phyloP scores from a whole-genome alignment of 805 yeast genomes.

The Pichia scutulata region DNA sequence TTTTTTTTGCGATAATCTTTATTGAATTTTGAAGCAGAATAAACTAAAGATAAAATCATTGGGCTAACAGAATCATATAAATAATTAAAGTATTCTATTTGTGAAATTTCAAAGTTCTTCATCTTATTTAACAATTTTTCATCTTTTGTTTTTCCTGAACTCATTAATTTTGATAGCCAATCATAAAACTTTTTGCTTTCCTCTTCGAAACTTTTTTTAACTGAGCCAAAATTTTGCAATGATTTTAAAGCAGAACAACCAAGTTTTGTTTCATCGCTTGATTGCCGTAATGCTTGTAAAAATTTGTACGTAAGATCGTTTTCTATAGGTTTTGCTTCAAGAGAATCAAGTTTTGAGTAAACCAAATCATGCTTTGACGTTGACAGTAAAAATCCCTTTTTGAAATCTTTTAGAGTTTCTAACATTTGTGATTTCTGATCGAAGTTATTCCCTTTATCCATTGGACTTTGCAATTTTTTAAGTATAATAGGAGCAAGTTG shows the following conservation, averaged over 20 bases:
- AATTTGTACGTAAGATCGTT: not conserved
- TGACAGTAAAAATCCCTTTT: conserved; percentile 5
- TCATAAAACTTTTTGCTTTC: conserved; percentile 31
- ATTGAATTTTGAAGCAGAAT: not conserved
- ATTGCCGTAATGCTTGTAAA: conserved; percentile 5
- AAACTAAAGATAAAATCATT: conserved; percentile 11
- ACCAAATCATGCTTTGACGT: conserved; percentile 1
- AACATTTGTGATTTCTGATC: conserved; percentile 11
- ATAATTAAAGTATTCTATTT: conserved; percentile 25
- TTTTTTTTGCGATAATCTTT: conserved; percentile 10
- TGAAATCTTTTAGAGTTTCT: conserved; percentile 7
- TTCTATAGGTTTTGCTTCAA: not conserved
- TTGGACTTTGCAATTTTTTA: conserved; percentile 12
- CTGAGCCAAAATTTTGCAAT: conserved; percentile 7
- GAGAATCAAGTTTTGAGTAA: not conserved
- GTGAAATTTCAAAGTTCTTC: conserved; percentile 26
- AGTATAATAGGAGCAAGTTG: conserved; percentile 17
- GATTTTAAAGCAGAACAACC: not conserved
- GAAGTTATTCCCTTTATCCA: conserved; percentile 13
- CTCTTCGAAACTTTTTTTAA: conserved; percentile 28
- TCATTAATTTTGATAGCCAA: conserved; percentile 28
- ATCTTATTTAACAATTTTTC: conserved; percentile 27
- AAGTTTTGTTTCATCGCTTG: conserved; percentile 2
- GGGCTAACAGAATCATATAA: conserved; percentile 22
- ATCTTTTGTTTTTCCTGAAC: conserved; percentile 28